These are phyloP conservation scores for Ceratobasidium sp. DNA, from an alignment of 1,284 basidiomycete species.

Conservation along the genomic window DNA sequence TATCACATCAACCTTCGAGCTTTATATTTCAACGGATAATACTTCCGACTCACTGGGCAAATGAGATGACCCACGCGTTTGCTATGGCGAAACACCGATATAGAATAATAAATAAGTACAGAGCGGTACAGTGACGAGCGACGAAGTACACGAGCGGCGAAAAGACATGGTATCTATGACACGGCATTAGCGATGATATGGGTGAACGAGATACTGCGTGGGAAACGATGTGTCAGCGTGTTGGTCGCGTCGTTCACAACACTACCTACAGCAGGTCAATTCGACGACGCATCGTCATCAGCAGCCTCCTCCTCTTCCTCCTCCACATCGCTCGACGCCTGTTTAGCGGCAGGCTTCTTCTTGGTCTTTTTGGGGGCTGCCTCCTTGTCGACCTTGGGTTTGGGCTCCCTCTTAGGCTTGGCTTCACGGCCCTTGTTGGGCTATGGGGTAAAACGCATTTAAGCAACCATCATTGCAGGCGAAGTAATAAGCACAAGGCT, in stretches of 20 bases:
- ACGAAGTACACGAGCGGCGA: slow-evolving; percentile 35
- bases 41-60: neutral
- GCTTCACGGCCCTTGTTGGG: slow-evolving; percentile 35
- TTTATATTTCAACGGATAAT: neutral
- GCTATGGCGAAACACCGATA: slow-evolving; percentile 19
- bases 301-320: slow-evolving; percentile 33
- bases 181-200: neutral
- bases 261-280: slow-evolving; percentile 32
- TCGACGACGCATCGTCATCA: slow-evolving; percentile 35
- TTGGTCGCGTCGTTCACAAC: slow-evolving; percentile 2
- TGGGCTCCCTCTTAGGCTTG: slow-evolving; percentile 28
- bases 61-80: neutral
- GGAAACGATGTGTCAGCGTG: slow-evolving; percentile 9
- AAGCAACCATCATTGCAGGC: neutral
- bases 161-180: slow-evolving; percentile 33
- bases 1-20: neutral
- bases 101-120: slow-evolving; percentile 43
- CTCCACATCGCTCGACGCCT: slow-evolving; percentile 33
- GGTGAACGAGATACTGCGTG: slow-evolving; percentile 30
- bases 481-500: neutral
- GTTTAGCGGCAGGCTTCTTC: slow-evolving; percentile 31
- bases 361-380: slow-evolving; percentile 35
- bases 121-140: slow-evolving; percentile 39
- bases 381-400: slow-evolving; percentile 35
- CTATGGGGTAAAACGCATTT: slow-evolving; percentile 28